phyloP scores from a whole-genome alignment of 345 rosid genomes.

The Conringia planisiliqua region DNA sequence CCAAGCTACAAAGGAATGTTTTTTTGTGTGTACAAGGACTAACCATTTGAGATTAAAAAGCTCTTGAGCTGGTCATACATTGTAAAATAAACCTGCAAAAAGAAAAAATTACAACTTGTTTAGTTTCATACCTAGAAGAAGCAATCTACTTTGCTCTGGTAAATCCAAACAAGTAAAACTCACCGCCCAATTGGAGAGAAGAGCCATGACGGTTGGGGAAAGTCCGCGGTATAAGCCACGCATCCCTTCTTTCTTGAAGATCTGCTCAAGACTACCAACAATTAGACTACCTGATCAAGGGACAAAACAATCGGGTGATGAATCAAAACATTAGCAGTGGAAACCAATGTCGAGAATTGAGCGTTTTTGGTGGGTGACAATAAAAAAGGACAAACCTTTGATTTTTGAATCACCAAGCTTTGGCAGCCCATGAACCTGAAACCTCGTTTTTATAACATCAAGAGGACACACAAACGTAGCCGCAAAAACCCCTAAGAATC shows the following conservation, averaged over 20 bases:
- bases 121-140: neutral
- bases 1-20: neutral
- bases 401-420: slow-evolving; percentile 36
- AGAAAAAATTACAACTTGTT: neutral
- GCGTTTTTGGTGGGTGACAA: too few species aligned
- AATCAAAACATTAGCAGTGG: neutral
- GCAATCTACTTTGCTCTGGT: neutral
- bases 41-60: slow-evolving; percentile 53
- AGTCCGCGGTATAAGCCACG: slow-evolving; percentile 86
- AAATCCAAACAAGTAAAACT: neutral
- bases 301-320: neutral
- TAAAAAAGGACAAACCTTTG: slow-evolving; percentile 43
- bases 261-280: slow-evolving; percentile 68
- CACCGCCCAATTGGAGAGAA: slow-evolving; percentile 93
- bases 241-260: slow-evolving; percentile 63
- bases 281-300: slow-evolving; percentile 68
- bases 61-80: slow-evolving; percentile 82
- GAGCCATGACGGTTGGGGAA: slow-evolving; percentile 69
- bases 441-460: slow-evolving; percentile 88
- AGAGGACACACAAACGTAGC: slow-evolving; percentile 91
- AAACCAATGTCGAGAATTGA: neutral
- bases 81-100: slow-evolving; percentile 75
- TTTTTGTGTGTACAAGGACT: slow-evolving; percentile 23
- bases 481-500: slow-evolving; percentile 61
- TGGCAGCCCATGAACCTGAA: slow-evolving; percentile 86